Conservation (phyloP, 495 filamentous ascomycete species). For the Paragyromitra xinjiangensis region DNA sequence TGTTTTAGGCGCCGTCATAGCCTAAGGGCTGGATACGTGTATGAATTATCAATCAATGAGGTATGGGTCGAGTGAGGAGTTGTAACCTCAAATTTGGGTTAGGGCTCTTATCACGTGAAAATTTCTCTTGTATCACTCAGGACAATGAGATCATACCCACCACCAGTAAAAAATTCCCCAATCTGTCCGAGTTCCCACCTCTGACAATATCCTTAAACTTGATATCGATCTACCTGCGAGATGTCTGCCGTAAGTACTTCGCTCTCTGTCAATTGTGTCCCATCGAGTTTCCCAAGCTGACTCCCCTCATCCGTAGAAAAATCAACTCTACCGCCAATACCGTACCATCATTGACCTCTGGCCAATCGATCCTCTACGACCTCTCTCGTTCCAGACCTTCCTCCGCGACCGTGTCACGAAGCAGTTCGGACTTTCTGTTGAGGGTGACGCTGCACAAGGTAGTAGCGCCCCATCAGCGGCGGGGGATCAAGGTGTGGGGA, state of each 20-base stretch:
- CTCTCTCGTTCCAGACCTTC: conserved; percentile 46
- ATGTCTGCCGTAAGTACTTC: conserved; percentile 26
- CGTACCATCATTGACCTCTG: conserved; percentile 45
- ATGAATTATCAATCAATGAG: too few relatives aligned
- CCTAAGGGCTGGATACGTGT: too few relatives aligned
- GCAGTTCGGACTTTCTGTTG: conserved; percentile 32
- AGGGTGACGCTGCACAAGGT: conserved; percentile 15
- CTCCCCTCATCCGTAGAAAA: conserved; percentile 68
- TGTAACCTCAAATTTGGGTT: background rate
- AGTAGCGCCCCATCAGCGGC: conserved; percentile 2
- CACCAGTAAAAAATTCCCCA: background rate
- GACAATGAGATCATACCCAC: conserved; percentile 18
- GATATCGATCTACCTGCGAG: background rate
- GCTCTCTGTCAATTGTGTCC: background rate
- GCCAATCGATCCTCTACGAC: conserved; percentile 54
- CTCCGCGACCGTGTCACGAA: conserved; percentile 33
- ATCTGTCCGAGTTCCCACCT: background rate
- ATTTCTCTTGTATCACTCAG: conserved; percentile 6
- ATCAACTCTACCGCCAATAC: conserved; percentile 64
- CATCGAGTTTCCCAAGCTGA: conserved; percentile 21
- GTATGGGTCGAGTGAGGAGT: background rate
- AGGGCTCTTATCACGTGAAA: conserved; percentile 17
- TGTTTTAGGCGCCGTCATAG: too few relatives aligned
- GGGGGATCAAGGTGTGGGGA: conserved; percentile 59
- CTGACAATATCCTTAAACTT: background rate